Base-by-base conservation (phyloP, 371 early-diverging fungal species). In the Mortierella polycephala region DNA sequence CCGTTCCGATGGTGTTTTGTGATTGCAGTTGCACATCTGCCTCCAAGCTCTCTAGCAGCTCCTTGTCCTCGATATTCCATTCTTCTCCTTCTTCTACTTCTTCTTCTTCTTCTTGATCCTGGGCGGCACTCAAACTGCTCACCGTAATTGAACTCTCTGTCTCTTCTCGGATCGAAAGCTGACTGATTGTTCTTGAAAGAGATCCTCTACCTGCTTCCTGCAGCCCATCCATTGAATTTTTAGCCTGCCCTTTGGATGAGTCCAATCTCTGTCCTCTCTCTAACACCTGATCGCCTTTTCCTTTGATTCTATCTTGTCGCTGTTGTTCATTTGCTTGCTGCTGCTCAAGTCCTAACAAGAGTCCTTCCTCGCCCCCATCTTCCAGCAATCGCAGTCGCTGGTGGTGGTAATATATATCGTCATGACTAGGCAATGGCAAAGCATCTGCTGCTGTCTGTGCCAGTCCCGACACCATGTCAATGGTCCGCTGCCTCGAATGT, bases 331-430 rank as follows among this genome's bases (percentile, higher is more conserved):
- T 49, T 5, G 20, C 51, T 10, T 67, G 57, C 18, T 63, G 68
- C 57, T 54, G 67, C 44, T 63, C 16, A 14, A 5, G 64, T 20
- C 60, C 58, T 12, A 20, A 23, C 37, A 52, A 39, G 44, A 56
- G 21, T 9, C 44, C 30, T 42, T 52, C 56, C 18, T 76, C 77
- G 1, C 71, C 77, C 39, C 67, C 72, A 42, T 77, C 77, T 11
- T 77, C 77, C 58, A 77, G 44, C 16, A 77, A 62, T 13, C 68
- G 63, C 65, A 77, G 42, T 30, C 77, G 64, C 37, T 77, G 77
- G 44, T 77, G 77, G 41, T 77, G 77, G 55, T 77, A 77, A 55
- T 77, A 77, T 37, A 77, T 77, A n/a, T 77, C 77, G 47, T 77
- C 77, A 46, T 77, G 77, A 44, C 77, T 77, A 3, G 77, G 77